Evolutionary conservation across 495 filamentous ascomycete species (phyloP).

Genomic region (Xylaria telfairii): DNA sequence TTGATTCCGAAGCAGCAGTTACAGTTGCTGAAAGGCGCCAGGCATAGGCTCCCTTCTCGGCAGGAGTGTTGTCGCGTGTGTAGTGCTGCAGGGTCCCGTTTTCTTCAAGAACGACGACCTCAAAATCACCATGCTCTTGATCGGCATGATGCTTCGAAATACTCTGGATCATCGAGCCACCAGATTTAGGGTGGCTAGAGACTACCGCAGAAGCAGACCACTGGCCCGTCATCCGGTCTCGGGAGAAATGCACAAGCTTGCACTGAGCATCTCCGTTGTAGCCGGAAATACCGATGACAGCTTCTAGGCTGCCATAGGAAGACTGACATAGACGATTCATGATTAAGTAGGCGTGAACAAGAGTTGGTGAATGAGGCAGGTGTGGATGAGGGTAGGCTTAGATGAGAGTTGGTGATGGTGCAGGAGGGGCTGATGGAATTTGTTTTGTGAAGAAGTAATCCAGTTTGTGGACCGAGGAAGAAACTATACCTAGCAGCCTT

Average conservation of each 20-base stretch:
- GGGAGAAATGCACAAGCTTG: constrained; percentile 27
- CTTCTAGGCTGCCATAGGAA: constrained; percentile 32
- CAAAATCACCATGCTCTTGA: constrained; percentile 31
- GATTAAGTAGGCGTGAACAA: not conserved
- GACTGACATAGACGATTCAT: constrained; percentile 35
- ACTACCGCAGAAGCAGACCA: constrained; percentile 19
- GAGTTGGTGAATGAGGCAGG: too few species aligned
- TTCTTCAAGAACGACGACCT: constrained; percentile 31
- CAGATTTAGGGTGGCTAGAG: constrained; percentile 17
- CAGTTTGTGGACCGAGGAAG: not conserved
- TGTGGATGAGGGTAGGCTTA: too few species aligned
- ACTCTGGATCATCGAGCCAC: constrained; percentile 34
- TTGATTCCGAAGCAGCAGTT: not conserved
- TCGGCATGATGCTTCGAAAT: not conserved
- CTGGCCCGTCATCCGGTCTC: constrained; percentile 25
- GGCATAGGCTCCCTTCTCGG: not conserved
- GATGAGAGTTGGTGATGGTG: not conserved
- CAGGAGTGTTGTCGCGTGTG: constrained; percentile 26
- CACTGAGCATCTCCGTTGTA: constrained; percentile 13
- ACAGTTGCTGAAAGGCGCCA: constrained; percentile 26
- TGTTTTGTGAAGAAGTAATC: not conserved
- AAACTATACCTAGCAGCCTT: not conserved
- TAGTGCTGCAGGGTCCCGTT: constrained; percentile 28
- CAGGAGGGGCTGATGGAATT: not conserved
- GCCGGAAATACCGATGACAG: constrained; percentile 28